These are phyloP conservation scores for Elsinoe fawcettii DNA, from an alignment of 2,329 filamentous ascomycete species.

Conservation along the genomic window DNA sequence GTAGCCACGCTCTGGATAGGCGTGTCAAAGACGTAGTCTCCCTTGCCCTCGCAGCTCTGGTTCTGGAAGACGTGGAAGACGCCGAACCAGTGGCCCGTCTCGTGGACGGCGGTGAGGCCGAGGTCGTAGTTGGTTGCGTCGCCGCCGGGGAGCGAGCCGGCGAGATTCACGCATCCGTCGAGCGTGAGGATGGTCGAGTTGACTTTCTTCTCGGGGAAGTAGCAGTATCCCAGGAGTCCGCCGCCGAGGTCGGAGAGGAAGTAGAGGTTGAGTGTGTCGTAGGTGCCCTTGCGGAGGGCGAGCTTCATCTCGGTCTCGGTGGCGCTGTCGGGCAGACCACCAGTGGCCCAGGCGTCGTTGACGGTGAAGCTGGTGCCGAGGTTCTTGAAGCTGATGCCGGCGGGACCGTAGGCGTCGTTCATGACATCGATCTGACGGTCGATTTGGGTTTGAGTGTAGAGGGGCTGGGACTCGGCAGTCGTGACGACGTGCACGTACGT, in stretches of 20 bases:
- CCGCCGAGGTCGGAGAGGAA: slow-evolving; percentile 48
- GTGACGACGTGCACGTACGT: slow-evolving; percentile 42
- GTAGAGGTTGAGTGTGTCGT: slow-evolving; percentile 51
- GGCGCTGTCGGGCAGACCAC: slow-evolving; percentile 31
- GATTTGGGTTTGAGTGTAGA: slow-evolving; percentile 36
- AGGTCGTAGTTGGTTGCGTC: slow-evolving; percentile 41
- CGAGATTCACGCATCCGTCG: slow-evolving; percentile 52
- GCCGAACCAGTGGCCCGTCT: slow-evolving; percentile 39
- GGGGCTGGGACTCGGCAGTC: slow-evolving; percentile 29
- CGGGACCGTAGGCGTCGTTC: slow-evolving; percentile 41
- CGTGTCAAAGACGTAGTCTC: slow-evolving; percentile 39
- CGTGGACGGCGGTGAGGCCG: slow-evolving; percentile 42
- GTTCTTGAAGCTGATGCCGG: slow-evolving; percentile 46
- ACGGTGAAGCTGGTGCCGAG: slow-evolving; percentile 42
- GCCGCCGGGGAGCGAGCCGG: slow-evolving; percentile 49
- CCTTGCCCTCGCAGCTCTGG: slow-evolving; percentile 32
- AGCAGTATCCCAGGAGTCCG: slow-evolving; percentile 48
- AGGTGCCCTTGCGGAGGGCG: slow-evolving; percentile 46
- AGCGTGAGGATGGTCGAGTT: slow-evolving; percentile 36
- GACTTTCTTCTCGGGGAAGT: slow-evolving; percentile 36
- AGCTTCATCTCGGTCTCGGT: slow-evolving; percentile 47
- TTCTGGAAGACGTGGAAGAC: slow-evolving; percentile 39
- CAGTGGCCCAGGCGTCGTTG: slow-evolving; percentile 49
- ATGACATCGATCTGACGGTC: slow-evolving; percentile 32
- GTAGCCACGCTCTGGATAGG: slow-evolving; percentile 37